These are phyloP conservation scores for Brassica incana DNA, from an alignment of 345 rosid species.

Conservation along the genomic window DNA sequence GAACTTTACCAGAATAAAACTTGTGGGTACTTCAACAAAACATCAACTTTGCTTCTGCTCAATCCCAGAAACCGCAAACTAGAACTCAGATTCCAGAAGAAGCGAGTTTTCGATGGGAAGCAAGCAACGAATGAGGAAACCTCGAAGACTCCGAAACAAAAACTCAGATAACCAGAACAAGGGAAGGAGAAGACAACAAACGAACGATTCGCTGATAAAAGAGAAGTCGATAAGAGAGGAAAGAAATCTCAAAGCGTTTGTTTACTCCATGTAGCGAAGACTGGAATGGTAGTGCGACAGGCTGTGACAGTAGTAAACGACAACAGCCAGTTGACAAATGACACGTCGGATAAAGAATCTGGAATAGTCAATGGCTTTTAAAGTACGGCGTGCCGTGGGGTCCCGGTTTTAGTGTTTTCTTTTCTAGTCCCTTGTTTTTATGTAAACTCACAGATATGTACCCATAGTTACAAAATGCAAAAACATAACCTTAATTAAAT, in stretches of 20 bases:
- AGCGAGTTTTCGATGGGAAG: slow-evolving; percentile 18
- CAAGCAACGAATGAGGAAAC: slow-evolving; percentile 31
- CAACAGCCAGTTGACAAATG: background rate
- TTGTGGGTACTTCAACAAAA: slow-evolving; percentile 14
- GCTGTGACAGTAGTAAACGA: background rate
- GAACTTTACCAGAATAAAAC: slow-evolving; percentile 27
- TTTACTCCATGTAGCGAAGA: slow-evolving; percentile 32
- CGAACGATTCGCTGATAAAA: slow-evolving; percentile 21
- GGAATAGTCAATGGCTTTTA: slow-evolving; percentile 31
- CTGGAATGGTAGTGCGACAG: slow-evolving; percentile 15
- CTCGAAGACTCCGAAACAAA: slow-evolving; percentile 28
- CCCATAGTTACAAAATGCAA: background rate
- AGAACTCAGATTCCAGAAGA: background rate
- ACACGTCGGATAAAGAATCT: slow-evolving; percentile 26
- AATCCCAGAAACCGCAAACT: slow-evolving; percentile 34
- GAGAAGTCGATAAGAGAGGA: slow-evolving; percentile 28
- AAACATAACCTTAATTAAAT: background rate
- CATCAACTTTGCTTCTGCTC: slow-evolving; percentile 33
- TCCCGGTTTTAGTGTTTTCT: background rate
- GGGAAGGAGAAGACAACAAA: background rate
- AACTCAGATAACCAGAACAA: slow-evolving; percentile 12
- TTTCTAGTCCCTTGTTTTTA: background rate
- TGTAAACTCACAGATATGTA: background rate
- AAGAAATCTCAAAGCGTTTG: slow-evolving; percentile 31
- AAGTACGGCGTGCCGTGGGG: slow-evolving; percentile 31